These are phyloP conservation scores for Trichoderma breve DNA, from an alignment of 2,329 filamentous ascomycete species.

Conservation along the genomic window DNA sequence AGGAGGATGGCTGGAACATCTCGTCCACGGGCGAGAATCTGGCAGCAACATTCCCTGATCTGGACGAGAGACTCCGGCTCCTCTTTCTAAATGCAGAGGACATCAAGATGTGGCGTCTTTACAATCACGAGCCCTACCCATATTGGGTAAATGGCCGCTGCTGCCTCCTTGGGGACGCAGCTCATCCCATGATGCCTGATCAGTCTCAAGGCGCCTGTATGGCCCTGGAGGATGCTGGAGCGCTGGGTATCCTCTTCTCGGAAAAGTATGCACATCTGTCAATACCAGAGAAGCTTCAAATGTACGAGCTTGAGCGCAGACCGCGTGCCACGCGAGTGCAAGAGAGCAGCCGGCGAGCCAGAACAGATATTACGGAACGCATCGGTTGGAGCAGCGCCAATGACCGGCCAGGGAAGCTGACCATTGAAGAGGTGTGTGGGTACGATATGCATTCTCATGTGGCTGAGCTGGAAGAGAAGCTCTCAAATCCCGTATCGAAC, in stretches of 20 bases:
- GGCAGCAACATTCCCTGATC: constrained; percentile 53
- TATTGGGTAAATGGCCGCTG: constrained; percentile 47
- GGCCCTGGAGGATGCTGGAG: constrained; percentile 63
- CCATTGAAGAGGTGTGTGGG: constrained; percentile 62
- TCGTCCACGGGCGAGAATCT: constrained; percentile 53
- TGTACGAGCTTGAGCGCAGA: constrained; percentile 49
- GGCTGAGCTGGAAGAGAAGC: constrained; percentile 19
- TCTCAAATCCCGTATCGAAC: not conserved
- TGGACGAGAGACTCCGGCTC: constrained; percentile 52
- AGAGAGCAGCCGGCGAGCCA: constrained; percentile 48
- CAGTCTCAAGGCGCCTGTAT: constrained; percentile 66
- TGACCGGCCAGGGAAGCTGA: constrained; percentile 55
- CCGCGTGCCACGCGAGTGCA: constrained; percentile 52
- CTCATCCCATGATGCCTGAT: constrained; percentile 66
- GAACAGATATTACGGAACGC: constrained; percentile 51
- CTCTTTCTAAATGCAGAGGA: constrained; percentile 59
- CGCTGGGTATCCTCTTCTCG: constrained; percentile 57
- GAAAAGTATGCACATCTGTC: constrained; percentile 38
- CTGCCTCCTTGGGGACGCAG: constrained; percentile 61
- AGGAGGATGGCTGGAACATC: constrained; percentile 54
- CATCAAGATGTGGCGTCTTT: constrained; percentile 60
- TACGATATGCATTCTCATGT: constrained; percentile 39
- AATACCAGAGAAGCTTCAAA: constrained; percentile 42
- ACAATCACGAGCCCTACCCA: constrained; percentile 46
- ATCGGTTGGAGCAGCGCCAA: constrained; percentile 32